These are phyloP conservation scores for Schizochytrium sp. DNA, from an alignment of 108 stramenopile genomes.

Conservation along the genomic window DNA sequence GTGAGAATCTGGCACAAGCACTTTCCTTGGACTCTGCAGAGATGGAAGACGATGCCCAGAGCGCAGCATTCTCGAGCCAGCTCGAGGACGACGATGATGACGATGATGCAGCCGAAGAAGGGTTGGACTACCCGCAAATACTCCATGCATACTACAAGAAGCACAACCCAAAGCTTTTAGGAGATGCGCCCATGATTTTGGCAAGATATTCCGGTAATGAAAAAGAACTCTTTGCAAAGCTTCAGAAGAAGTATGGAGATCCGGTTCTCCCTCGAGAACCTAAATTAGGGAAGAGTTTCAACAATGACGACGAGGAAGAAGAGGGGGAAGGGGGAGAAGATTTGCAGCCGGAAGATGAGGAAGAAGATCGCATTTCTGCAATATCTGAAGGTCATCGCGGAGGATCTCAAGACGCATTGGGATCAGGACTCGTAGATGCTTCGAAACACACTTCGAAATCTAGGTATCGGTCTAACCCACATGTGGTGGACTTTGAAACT, in stretches of 20 bases:
- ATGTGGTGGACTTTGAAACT: not conserved
- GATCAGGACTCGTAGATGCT: too few species aligned
- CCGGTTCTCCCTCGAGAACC: slow-evolving; percentile 7
- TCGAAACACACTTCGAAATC: too few species aligned
- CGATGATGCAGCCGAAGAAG: slow-evolving; percentile 21
- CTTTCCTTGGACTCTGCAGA: not conserved
- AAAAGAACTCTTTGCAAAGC: slow-evolving; percentile 70
- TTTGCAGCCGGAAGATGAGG: not conserved
- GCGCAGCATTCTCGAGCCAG: not conserved
- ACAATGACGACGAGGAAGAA: not conserved
- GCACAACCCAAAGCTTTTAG: slow-evolving; percentile 71
- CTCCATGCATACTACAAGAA: slow-evolving; percentile 69
- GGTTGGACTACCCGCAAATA: slow-evolving; percentile 38
- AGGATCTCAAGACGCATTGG: too few species aligned
- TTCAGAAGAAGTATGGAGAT: slow-evolving; percentile 72
- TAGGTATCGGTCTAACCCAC: not conserved
- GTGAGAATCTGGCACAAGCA: not conserved
- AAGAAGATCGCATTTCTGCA: not conserved
- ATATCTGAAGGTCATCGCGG: not conserved
- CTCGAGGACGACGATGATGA: slow-evolving; percentile 57
- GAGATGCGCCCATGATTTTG: slow-evolving; percentile 68
- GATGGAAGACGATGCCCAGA: not conserved
- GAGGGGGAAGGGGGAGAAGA: not conserved
- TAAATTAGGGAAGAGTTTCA: not conserved
- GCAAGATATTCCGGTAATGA: slow-evolving; percentile 69